Percentiles rank a stretch among this genome's conserved stretches.
phyloP scores from a whole-genome alignment of 2,329 filamentous ascomycete genomes.

The Penicillium concentricum region DNA sequence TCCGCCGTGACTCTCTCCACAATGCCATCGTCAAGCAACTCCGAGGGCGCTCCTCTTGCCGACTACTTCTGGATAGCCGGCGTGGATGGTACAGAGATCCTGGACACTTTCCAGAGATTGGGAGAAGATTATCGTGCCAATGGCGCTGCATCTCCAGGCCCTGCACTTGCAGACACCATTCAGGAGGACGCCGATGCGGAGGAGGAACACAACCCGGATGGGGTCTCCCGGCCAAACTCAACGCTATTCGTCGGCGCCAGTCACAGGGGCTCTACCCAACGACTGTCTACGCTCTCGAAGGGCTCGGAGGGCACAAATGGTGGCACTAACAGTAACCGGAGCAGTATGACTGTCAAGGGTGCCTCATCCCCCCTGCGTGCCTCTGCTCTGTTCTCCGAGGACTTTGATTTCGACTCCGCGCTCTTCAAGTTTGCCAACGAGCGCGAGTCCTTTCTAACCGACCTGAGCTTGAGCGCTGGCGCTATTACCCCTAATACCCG shows the following conservation, averaged over 20 bases:
- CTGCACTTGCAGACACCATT: conserved; percentile 56
- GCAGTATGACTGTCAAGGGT: conserved; percentile 61
- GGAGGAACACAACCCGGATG: conserved; percentile 43
- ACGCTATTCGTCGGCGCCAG: conserved; percentile 24
- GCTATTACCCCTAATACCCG: conserved; percentile 66
- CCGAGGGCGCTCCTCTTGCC: conserved; percentile 56
- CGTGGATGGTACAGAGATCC: conserved; percentile 48
- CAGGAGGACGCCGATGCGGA: conserved; percentile 60
- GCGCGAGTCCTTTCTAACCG: conserved; percentile 87
- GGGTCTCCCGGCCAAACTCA: conserved; percentile 43
- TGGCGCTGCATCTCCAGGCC: conserved; percentile 34
- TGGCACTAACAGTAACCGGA: conserved; percentile 64
- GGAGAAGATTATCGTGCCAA: conserved; percentile 45
- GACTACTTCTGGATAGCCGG: conserved; percentile 66
- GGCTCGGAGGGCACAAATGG: conserved; percentile 46
- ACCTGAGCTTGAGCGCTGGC: conserved; percentile 84
- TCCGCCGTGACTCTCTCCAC: conserved; percentile 13
- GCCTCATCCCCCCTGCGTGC: conserved; percentile 32
- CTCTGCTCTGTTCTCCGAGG: conserved; percentile 50
- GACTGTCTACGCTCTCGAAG: conserved; percentile 51
- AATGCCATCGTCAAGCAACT: conserved; percentile 35
- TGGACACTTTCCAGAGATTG: conserved; percentile 44
- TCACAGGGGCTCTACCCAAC: conserved; percentile 42
- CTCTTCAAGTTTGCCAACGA: conserved; percentile 94
- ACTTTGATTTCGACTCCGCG: conserved; percentile 92